Base-by-base conservation (phyloP, 2,329 filamentous ascomycete genomes). In the Ilyonectria destructans region DNA sequence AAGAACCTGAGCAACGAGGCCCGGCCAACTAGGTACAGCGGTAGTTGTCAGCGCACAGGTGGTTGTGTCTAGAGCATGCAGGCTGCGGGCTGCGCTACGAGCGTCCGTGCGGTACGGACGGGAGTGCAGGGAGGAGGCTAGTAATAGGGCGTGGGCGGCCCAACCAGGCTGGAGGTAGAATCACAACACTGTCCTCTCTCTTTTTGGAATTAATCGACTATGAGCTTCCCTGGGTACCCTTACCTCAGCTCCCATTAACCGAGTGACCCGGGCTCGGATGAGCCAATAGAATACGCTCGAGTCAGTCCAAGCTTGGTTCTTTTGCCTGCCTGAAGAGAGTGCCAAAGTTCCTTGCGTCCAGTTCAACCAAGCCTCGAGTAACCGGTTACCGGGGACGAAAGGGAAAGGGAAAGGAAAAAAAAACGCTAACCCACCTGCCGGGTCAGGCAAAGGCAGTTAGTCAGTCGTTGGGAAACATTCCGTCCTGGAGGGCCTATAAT, bases 191-290 rank as follows among this genome's bases (percentile, higher is more conserved):
- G 40, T 43, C 40, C 31, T 43, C 15, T 43, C 40, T n/a, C 40
- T 43, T 43, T 43, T 43, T 43, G 40, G 40, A 43, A 43, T 43
- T n/a, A 17, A 43, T 43, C 15, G 17, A 43, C 15, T n/a, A n/a
- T 43, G 17, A 43, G 15, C 40, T 43, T 43, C n/a, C 40, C 40
- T 43, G 40, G 40, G 40, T n/a, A 43, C n/a, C 40, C 40, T 43
- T 43, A 43, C 40, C 40, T n/a, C 40, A 43, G 40, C 40, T 43
- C 40, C 51, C 31, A 54, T 21, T 31, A 35, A 35, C 51, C 29
- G 31, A 35, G n/a, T 54, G 29, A 35, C 33, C 31, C 51, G 29
- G 51, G n/a, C 21, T 54, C 31, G n/a, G 31, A 54, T 21, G 10
- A 54, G 31, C 51, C 31, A 54, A 54, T 54, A 15, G 51, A n/a